phyloP scores from a whole-genome alignment of 2,329 filamentous ascomycete genomes.

The Fonsecaea erecta region DNA sequence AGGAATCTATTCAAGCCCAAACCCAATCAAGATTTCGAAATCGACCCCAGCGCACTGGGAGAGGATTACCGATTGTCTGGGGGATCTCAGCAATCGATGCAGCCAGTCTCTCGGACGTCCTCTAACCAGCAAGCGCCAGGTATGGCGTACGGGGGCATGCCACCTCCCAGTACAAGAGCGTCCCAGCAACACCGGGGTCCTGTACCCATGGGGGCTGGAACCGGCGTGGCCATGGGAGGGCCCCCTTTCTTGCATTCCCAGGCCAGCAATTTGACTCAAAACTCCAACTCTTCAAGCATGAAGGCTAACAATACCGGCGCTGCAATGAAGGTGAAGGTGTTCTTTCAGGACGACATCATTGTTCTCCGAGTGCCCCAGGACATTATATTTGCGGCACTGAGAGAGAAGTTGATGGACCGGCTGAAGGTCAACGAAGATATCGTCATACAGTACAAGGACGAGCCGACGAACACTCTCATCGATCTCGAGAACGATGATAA shows the following conservation, averaged over 20 bases:
- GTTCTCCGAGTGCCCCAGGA: conserved; percentile 85
- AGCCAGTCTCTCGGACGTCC: conserved; percentile 68
- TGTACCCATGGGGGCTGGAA: conserved; percentile 37
- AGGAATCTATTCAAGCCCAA: conserved; percentile 89
- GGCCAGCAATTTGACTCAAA: conserved; percentile 59
- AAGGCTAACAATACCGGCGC: conserved; percentile 39
- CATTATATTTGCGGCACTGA: conserved; percentile 76
- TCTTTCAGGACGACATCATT: conserved; percentile 88
- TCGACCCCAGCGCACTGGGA: conserved; percentile 68
- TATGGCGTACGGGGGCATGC: conserved; percentile 59
- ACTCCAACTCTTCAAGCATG: conserved; percentile 45
- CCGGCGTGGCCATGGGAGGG: conserved; percentile 42
- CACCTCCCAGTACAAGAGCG: conserved; percentile 43
- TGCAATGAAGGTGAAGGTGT: conserved; percentile 91
- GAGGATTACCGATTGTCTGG: conserved; percentile 78
- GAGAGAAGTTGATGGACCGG: conserved; percentile 82
- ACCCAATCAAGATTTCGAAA: conserved; percentile 84
- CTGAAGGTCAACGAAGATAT: conserved; percentile 76
- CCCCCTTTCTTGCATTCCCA: conserved; percentile 49
- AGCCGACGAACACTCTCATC: conserved; percentile 74
- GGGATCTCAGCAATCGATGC: conserved; percentile 70
- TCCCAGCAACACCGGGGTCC: conserved; percentile 51
- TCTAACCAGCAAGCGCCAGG: conserved; percentile 66
- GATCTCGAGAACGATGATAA: conserved; percentile 79
- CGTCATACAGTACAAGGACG: conserved; percentile 83